Conservation (phyloP, 2,329 filamentous ascomycete genomes). For the Colletotrichum truncatum region DNA sequence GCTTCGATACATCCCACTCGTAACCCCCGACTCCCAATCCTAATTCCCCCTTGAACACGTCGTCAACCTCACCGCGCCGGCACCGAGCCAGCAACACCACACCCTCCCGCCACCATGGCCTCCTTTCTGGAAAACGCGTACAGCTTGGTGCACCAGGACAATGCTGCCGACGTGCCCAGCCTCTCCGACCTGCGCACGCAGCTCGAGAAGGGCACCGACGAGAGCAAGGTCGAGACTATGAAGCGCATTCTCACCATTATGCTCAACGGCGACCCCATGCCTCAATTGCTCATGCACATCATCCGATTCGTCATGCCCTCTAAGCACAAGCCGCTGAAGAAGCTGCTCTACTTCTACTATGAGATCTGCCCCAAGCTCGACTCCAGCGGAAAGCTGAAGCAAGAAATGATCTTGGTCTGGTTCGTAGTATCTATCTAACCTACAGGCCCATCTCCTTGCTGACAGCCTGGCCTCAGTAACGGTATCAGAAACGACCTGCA, state of each 20-base stretch:
- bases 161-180: conserved; percentile 89
- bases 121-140: conserved; percentile 95
- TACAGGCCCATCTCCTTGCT: neutral
- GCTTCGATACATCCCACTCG: conserved; percentile 31
- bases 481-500: conserved; percentile 98
- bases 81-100: conserved; percentile 30
- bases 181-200: conserved; percentile 92
- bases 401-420: conserved; percentile 99
- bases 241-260: conserved; percentile 96
- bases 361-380: conserved; percentile 98
- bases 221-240: conserved; percentile 94
- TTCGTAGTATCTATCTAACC: conserved; percentile 51
- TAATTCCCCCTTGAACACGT: conserved; percentile 27
- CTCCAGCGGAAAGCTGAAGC: conserved; percentile 91
- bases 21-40: conserved; percentile 2
- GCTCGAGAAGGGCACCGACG: conserved; percentile 93
- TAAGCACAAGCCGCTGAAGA: conserved; percentile 96
- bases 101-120: conserved; percentile 76
- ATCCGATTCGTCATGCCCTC: conserved; percentile 99
- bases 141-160: conserved; percentile 97
- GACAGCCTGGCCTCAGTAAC: conserved; percentile 69
- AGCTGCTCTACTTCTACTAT: conserved; percentile 98
- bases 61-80: conserved; percentile 33
- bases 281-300: conserved; percentile 97
- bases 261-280: conserved; percentile 98